Conservation (phyloP, 345 rosid genomes). For the Hibiscus trionum region DNA sequence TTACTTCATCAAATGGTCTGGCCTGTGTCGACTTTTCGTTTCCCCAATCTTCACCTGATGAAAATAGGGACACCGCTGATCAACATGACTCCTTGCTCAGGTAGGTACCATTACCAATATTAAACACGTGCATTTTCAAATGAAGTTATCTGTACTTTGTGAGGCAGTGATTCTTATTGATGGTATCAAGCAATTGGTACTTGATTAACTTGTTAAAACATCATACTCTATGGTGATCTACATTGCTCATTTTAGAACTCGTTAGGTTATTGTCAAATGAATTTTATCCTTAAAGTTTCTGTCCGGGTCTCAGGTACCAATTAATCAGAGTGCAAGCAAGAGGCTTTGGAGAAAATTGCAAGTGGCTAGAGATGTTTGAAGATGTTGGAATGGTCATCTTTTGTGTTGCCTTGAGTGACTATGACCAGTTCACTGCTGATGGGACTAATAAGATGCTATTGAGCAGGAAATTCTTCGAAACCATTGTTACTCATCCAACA, state of each 20-base stretch:
- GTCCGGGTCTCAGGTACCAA: conserved; percentile 61
- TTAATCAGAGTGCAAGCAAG: conserved; percentile 76
- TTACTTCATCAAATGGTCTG: conserved; percentile 92
- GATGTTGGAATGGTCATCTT: conserved; percentile 89
- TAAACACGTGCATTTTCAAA: background rate
- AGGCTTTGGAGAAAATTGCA: conserved; percentile 89
- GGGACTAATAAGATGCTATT: conserved; percentile 71
- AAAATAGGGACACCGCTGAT: conserved; percentile 47
- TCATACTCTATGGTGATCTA: background rate
- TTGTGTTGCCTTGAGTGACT: conserved; percentile 74
- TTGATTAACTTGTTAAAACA: background rate
- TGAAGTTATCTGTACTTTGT: background rate
- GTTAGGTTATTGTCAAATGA: background rate
- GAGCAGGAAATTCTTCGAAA: conserved; percentile 73
- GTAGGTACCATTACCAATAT: conserved; percentile 25
- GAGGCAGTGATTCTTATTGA: background rate
- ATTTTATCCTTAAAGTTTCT: background rate
- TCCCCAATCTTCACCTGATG: conserved; percentile 59
- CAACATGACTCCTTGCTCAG: conserved; percentile 66
- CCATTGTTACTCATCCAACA: conserved; percentile 71
- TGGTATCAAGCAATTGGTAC: background rate
- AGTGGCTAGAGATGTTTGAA: conserved; percentile 99
- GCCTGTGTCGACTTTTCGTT: conserved; percentile 85
- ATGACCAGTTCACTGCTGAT: conserved; percentile 55
- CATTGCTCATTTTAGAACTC: background rate